Evolutionary conservation across 169 alveolate genomes (phyloP), one percentile per base, ranked within the genome.

Genomic region (Pseudocohnilembus persalinus): DNA sequence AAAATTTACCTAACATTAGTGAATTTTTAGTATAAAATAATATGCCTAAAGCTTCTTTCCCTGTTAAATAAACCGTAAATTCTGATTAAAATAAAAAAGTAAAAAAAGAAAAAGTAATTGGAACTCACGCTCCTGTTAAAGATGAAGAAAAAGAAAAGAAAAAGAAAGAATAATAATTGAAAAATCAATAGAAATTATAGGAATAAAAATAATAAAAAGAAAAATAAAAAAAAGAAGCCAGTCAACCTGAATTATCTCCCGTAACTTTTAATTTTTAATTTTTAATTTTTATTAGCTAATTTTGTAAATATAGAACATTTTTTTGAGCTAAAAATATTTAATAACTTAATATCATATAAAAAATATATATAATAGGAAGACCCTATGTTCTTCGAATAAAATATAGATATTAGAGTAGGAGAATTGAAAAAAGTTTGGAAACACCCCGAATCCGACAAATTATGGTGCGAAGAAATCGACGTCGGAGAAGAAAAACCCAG

Each of bases 391-490:
- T 49, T 49, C 20, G 68, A 49, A 49, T 49, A 49, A 49, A 11
- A 49, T 49, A 49, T 49, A 11, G 68, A 49, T 49, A 49, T 49
- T 20, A 49, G 68, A 49, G 68, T 49, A 11, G 68, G 68, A 49
- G 68, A 49, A 49, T 49, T 49, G 68, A 30, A 93, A 93, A 83
- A 76, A 91, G 31, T 83, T 85, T 82, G 82, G 89, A 34, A 88
- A 74, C 97, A 94, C 80, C 92, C 95, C 0, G 94, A 92, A 81
- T 90, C 95, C 33, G 97, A 94, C n/a, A 92, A 91, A 65, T 93
- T 94, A 74, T 96, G 92, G 77, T 91, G 96, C 81, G 97, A 94
- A 88, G 83, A 90, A 84, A 93, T 96, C 49, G 97, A 96, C 81
- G 76, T 96, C 31, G 98, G 98, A 20, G 68, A 49, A 49, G 93